These are phyloP conservation scores for Paracoccidioides brasiliensis DNA, from an alignment of 2,329 filamentous ascomycete species.

Conservation along the genomic window DNA sequence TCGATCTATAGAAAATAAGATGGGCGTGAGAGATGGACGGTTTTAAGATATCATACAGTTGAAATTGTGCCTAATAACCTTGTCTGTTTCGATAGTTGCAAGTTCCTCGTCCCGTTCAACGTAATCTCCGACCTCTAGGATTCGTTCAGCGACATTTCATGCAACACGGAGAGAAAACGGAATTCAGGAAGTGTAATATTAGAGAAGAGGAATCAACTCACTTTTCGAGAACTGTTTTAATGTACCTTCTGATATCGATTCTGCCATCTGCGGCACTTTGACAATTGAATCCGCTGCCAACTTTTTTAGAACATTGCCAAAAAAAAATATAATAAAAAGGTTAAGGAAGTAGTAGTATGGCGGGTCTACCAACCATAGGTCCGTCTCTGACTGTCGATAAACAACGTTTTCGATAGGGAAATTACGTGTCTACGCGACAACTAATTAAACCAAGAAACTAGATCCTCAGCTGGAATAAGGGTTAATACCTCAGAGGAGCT, in stretches of 20 bases:
- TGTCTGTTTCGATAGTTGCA: conserved; percentile 97
- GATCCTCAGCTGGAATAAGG: neutral
- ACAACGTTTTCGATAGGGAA: neutral
- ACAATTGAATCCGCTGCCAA: conserved; percentile 61
- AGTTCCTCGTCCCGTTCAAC: conserved; percentile 96
- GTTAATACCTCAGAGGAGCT: neutral
- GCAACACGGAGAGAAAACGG: neutral
- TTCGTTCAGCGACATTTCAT: neutral
- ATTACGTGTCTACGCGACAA: neutral
- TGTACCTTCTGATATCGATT: conserved; percentile 95
- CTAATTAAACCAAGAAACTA: neutral
- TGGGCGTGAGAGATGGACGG: neutral
- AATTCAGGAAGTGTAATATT: conserved; percentile 1
- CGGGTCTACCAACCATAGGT: neutral
- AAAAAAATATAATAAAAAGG: neutral
- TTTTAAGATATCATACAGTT: neutral
- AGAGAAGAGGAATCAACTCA: conserved; percentile 20
- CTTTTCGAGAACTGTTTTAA: conserved; percentile 88
- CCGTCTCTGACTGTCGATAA: neutral
- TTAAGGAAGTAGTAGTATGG: neutral
- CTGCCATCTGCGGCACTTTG: conserved; percentile 95
- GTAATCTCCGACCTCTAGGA: conserved; percentile 67
- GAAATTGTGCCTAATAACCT: conserved; percentile 42
- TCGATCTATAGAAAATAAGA: conserved; percentile 54
- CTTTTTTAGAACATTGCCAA: conserved; percentile 9